A percentile compares a stretch with the other conserved stretches of the same genome.
phyloP scores from a whole-genome alignment of 2,329 filamentous ascomycete species.

The Aspergillus viridinutans region DNA sequence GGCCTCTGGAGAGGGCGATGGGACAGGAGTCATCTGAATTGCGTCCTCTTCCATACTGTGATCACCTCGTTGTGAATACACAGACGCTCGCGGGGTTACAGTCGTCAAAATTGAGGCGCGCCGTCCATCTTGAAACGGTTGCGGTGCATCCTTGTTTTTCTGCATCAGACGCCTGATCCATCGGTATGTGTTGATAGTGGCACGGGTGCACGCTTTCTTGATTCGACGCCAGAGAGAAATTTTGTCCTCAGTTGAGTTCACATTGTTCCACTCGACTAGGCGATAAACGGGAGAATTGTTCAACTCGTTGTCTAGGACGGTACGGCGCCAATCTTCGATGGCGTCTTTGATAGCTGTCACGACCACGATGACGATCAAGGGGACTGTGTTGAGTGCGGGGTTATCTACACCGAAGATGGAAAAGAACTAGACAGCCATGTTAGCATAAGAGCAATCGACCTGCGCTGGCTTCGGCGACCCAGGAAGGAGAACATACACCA shows the following conservation, averaged over 20 bases:
- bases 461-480: neutral
- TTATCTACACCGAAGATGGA: conserved; percentile 91
- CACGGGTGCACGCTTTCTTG: conserved; percentile 79
- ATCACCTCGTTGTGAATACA: conserved; percentile 48
- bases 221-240: conserved; percentile 79
- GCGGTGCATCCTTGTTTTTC: conserved; percentile 40
- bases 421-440: conserved; percentile 64
- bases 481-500: conserved; percentile 60
- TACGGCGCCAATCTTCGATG: conserved; percentile 91
- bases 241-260: conserved; percentile 85
- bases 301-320: conserved; percentile 82
- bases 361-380: conserved; percentile 84
- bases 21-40: conserved; percentile 94
- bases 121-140: conserved; percentile 46
- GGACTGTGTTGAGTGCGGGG: conserved; percentile 83
- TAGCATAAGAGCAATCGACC: conserved; percentile 12
- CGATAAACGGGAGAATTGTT: conserved; percentile 96
- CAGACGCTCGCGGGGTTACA: conserved; percentile 52
- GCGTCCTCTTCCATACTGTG: conserved; percentile 53
- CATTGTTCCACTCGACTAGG: conserved; percentile 82
- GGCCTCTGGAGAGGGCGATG: conserved; percentile 66
- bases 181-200: conserved; percentile 52
- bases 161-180: conserved; percentile 48
- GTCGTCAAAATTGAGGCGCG: conserved; percentile 65
- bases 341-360: conserved; percentile 92